Base-by-base conservation (phyloP, 352 stramenopile species). In the Plasmopara muralis region DNA sequence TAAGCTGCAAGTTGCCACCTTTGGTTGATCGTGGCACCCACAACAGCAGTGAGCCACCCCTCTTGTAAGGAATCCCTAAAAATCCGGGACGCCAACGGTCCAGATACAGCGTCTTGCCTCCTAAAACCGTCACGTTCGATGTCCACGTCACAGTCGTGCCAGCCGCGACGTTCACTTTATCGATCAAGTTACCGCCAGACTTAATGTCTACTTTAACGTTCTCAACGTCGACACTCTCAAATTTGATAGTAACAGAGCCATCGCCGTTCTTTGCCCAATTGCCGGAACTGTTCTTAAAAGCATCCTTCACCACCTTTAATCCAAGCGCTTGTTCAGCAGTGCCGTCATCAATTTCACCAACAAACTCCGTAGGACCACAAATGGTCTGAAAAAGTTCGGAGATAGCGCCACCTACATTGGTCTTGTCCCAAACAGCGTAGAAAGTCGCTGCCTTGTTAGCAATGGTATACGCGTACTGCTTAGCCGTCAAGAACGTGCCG, bases 381-480 rank as follows among this genome's bases (percentile, higher is more conserved):
- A 83, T 72, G 8, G 71, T 68, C 57, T 85, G 71, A 9, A 85
- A 62, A 25, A 69, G 82, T 31, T 80, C 66, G 30, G 68, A 62
- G 9, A 71, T 61, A 33, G 70, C 60, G 20, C 51, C 45, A n/a
- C 63, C 66, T 30, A 82, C 43, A n/a, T 74, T 74, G 30, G 61
- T 77, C 13, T 53, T 60, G 14, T 82, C 71, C 52, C 71, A 83
- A 20, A 74, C 50, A 34, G 69, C 55, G 49, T 81, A 70, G 29
- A 66, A 72, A 1, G 66, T 64, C 10, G 72, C 62, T 14, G 56
- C 62, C 34, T 78, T 67, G 43, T 82, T 61, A 40, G 68, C 61
- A 39, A 82, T 69, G 20, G 50, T 59, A 45, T 68, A 59, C 2
- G 62, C 59, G 53, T 78, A 85, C 20, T 80, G 50, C 20, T 55